phyloP scores from a whole-genome alignment of 345 rosid genomes.

The Eutrema yunnanense region DNA sequence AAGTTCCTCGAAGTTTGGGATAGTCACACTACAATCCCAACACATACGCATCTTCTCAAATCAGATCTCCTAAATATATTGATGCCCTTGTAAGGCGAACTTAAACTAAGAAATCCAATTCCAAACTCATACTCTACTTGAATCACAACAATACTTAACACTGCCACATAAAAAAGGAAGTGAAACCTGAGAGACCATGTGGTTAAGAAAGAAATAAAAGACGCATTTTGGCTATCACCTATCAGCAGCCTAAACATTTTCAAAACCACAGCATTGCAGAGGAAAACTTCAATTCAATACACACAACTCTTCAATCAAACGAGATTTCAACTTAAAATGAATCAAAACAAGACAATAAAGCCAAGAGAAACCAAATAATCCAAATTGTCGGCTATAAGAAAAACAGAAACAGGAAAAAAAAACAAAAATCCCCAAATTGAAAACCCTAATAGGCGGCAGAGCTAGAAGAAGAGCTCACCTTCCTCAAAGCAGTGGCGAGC shows the following conservation, averaged over 20 bases:
- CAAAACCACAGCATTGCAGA: neutral
- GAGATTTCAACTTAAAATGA: neutral
- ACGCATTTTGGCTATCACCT: neutral
- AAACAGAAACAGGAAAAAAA: neutral
- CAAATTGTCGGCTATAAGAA: no score
- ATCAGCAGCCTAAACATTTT: neutral
- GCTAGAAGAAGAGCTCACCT: conserved; percentile 40
- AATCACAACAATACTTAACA: neutral
- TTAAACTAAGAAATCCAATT: neutral
- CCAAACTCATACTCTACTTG: neutral
- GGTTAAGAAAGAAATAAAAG: neutral
- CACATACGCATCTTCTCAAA: neutral
- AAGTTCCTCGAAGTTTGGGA: neutral
- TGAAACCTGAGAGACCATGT: neutral
- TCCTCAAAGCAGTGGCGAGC: conserved; percentile 90
- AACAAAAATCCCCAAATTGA: neutral
- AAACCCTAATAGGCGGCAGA: neutral
- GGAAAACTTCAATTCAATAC: neutral
- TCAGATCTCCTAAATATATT: neutral
- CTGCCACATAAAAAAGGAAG: neutral
- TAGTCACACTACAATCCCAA: neutral
- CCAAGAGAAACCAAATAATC: neutral
- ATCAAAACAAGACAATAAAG: neutral
- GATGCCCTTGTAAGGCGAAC: neutral
- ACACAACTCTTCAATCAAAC: neutral